phyloP scores from a whole-genome alignment of 1,284 basidiomycete species.

The Somion occarium region DNA sequence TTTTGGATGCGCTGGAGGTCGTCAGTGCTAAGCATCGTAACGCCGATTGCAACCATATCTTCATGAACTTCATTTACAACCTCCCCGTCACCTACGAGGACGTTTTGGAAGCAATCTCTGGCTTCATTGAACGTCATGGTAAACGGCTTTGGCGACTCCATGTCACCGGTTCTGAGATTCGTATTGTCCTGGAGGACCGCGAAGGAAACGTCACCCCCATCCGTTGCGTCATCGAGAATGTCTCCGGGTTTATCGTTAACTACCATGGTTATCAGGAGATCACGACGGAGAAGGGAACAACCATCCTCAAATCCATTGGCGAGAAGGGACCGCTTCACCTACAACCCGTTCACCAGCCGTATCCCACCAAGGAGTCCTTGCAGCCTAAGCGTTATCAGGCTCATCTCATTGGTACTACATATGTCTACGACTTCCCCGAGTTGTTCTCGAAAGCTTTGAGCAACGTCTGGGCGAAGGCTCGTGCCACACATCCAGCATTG shows the following conservation, averaged over 20 bases:
- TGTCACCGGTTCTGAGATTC: conserved; percentile 96
- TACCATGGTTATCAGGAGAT: conserved; percentile 99
- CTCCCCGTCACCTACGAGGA: conserved; percentile 95
- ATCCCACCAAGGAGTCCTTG: conserved; percentile 97
- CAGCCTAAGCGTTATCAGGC: conserved; percentile 99
- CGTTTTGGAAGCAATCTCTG: conserved; percentile 91
- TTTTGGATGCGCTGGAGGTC: conserved; percentile 93
- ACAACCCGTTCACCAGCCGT: conserved; percentile 88
- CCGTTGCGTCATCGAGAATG: conserved; percentile 97
- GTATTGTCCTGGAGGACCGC: conserved; percentile 89
- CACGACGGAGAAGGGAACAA: conserved; percentile 89
- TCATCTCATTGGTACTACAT: conserved; percentile 98
- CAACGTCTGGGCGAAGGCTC: conserved; percentile 84
- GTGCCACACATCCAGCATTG: conserved; percentile 61
- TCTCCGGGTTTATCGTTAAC: conserved; percentile 98
- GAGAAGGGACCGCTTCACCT: conserved; percentile 92
- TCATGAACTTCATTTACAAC: conserved; percentile 98
- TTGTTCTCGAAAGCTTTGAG: conserved; percentile 96
- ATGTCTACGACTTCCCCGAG: conserved; percentile 99
- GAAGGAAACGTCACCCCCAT: conserved; percentile 94
- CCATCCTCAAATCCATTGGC: conserved; percentile 94
- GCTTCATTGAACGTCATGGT: conserved; percentile 97
- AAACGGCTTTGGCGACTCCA: conserved; percentile 98
- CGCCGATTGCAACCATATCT: conserved; percentile 94
- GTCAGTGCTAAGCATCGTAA: conserved; percentile 83